These are phyloP conservation scores for Aureobasidium pullulans DNA, from an alignment of 2,329 filamentous ascomycete species.

Conservation along the genomic window DNA sequence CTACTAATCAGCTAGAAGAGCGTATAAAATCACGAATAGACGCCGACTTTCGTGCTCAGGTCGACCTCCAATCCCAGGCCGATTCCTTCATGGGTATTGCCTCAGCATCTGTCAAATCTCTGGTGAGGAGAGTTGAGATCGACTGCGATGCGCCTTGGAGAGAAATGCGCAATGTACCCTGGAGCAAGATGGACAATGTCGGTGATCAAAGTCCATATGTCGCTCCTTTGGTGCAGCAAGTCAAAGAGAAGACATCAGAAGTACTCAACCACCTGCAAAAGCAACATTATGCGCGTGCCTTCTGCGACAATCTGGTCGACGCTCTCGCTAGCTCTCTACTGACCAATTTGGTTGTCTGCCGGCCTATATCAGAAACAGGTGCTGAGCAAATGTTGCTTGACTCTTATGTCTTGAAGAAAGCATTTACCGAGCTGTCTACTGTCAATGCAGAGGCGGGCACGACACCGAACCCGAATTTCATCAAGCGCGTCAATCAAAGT, in stretches of 20 bases:
- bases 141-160: conserved; percentile 84
- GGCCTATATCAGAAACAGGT: conserved; percentile 85
- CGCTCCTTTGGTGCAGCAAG: conserved; percentile 64
- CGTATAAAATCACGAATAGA: conserved; percentile 90
- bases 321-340: conserved; percentile 73
- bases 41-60: conserved; percentile 61
- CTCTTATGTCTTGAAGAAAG: conserved; percentile 81
- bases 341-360: conserved; percentile 76
- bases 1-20: conserved; percentile 87
- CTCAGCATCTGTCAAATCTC: conserved; percentile 71
- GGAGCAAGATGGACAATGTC: conserved; percentile 88
- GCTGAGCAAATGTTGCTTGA: conserved; percentile 98
- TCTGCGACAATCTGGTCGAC: conserved; percentile 94
- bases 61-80: conserved; percentile 87
- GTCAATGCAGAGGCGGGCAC: conserved; percentile 49
- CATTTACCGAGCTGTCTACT: conserved; percentile 63
- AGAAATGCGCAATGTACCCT: conserved; percentile 94
- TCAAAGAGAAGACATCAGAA: conserved; percentile 65
- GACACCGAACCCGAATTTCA: conserved; percentile 55
- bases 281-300: conserved; percentile 87
- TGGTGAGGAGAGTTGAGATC: conserved; percentile 77
- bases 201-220: conserved; percentile 93
- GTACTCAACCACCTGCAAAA: conserved; percentile 75
- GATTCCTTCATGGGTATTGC: conserved; percentile 95
- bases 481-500: conserved; percentile 75